Base-by-base conservation (phyloP, 2,329 filamentous ascomycete species). In the Phialophora expanda region DNA sequence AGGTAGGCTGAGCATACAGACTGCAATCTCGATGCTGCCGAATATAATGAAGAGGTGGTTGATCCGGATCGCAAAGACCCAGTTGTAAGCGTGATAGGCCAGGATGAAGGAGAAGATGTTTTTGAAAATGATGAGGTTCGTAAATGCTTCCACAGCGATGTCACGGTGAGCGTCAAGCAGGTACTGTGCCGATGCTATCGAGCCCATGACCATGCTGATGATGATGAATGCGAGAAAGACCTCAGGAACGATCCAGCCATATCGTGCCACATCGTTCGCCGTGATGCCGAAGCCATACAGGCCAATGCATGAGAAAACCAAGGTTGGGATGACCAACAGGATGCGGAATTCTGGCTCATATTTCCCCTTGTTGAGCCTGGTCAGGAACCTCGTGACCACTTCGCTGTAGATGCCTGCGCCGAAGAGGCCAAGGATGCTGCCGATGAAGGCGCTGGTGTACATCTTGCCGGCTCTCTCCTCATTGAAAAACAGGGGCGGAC, bases 261-360 rank as follows among this genome's bases (percentile, higher is more conserved):
- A 95, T 67, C 83, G 80, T 57, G 28, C 80, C 54, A 80, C 84
- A 60, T 91, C 83, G 28, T 85, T 82, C 0, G 88, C 84, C 0
- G 91, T 92, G 70, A 90, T 86, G 0, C 91, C 93, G 73, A 96
- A 97, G 0, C 93, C 92, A 74, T 91, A 97, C 0, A 97, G 80
- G 0, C 93, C 93, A 14, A 89, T 87, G 56, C 88, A 87, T 14
- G 91, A 90, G 65, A 94, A 85, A 2, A 97, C 78, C 50, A 96
- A 80, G 81, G 95, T 92, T 4, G 93, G 92, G 1, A 95, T 80
- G 0, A 97, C 90, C 1, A 98, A 85, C 7, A 95, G 73, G 66
- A 97, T 87, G 20, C 93, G 86, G 76, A 96, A 97, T 75, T 97
- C 94, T 0, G 94, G 93, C 78, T 97, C 93, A 75, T 96, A 97